Evolutionary conservation across 805 yeast genomes (phyloP).

Genomic region (Starmerella khaoyaiensis): DNA sequence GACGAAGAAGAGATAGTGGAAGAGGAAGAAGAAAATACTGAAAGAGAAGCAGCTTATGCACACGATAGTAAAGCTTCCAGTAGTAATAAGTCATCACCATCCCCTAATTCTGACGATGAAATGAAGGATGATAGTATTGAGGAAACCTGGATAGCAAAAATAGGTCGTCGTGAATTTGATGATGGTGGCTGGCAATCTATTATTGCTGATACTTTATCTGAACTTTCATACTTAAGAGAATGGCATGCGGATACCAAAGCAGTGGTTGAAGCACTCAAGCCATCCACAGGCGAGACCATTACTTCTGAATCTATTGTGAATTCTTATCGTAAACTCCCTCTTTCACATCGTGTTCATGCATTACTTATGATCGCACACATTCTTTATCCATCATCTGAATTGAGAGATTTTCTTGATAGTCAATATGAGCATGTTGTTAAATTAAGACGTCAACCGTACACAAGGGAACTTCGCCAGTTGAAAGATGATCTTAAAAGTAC

Average conservation of each 20-base stretch:
- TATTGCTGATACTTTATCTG: slow-evolving; percentile 56
- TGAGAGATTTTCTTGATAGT: slow-evolving; percentile 53
- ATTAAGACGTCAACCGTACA: slow-evolving; percentile 54
- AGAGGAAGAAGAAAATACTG: slow-evolving; percentile 19
- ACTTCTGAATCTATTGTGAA: slow-evolving; percentile 37
- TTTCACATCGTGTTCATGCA: slow-evolving; percentile 42
- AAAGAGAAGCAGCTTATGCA: slow-evolving; percentile 8
- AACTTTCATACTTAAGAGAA: slow-evolving; percentile 44
- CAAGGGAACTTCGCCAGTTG: slow-evolving; percentile 39
- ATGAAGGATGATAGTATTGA: slow-evolving; percentile 16
- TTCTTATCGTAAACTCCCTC: slow-evolving; percentile 44
- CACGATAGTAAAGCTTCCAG: no score
- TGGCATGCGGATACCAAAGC: slow-evolving; percentile 39
- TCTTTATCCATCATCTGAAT: slow-evolving; percentile 42
- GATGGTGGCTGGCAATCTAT: slow-evolving; percentile 81
- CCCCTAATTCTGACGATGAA: slow-evolving; percentile 29
- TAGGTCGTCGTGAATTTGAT: slow-evolving; percentile 58
- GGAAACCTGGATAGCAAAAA: slow-evolving; percentile 62
- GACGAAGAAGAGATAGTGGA: slow-evolving; percentile 21
- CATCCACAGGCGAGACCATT: slow-evolving; percentile 30
- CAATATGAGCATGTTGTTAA: slow-evolving; percentile 51
- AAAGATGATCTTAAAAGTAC: slow-evolving; percentile 36
- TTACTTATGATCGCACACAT: slow-evolving; percentile 54
- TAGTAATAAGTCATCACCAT: slow-evolving; percentile 9
- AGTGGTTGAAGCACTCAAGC: slow-evolving; percentile 45